Conservation (phyloP, 73 alveolate genomes). For the Paramecium tetraurelia region DNA sequence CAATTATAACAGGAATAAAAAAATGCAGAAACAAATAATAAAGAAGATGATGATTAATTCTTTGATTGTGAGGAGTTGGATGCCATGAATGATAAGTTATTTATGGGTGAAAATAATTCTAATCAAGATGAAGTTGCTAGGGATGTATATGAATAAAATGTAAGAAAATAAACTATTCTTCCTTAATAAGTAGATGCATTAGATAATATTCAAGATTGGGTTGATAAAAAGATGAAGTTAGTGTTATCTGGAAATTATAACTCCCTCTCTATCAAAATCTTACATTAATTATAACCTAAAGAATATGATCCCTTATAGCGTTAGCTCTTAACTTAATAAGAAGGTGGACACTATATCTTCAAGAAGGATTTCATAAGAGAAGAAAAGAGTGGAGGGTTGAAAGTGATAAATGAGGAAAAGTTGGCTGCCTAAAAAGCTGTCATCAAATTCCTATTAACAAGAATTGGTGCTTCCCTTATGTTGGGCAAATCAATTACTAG, state of each 20-base stretch:
- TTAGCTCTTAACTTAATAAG: neutral
- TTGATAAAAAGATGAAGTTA: neutral
- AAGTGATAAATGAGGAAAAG: constrained; percentile 47
- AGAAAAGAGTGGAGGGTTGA: constrained; percentile 50
- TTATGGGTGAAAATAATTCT: neutral
- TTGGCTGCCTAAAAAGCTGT: constrained; percentile 69
- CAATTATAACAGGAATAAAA: neutral
- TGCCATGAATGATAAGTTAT: constrained; percentile 40
- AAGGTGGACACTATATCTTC: neutral
- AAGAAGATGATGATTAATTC: neutral
- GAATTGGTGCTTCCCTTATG: constrained; percentile 72
- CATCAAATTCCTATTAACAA: constrained; percentile 64
- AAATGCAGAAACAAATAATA: neutral
- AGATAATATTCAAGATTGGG: neutral
- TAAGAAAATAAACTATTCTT: neutral
- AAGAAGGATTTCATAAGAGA: constrained; percentile 32
- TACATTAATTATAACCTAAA: neutral
- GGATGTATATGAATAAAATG: neutral
- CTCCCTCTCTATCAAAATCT: neutral
- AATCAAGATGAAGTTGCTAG: neutral
- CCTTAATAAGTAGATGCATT: neutral
- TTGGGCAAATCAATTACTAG: constrained; percentile 75
- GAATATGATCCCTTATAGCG: neutral
- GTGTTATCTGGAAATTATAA: neutral
- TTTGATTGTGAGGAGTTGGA: constrained; percentile 2